Evolutionary conservation across 1,284 basidiomycete genomes (phyloP), one percentile per base, ranked within the genome.

Genomic region (Cryptococcus maquisensis): DNA sequence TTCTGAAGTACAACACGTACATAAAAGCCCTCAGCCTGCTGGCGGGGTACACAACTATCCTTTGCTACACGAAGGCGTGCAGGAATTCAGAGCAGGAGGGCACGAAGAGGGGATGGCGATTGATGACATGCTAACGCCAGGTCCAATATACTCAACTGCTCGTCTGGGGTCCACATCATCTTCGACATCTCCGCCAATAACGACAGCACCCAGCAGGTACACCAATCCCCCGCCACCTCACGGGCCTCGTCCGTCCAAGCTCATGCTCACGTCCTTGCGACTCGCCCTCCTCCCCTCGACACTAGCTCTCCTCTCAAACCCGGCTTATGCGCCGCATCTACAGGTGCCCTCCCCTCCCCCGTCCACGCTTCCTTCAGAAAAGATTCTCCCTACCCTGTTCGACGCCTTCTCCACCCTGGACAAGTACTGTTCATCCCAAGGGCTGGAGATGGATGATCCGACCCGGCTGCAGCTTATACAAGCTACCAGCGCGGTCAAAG

Each of bases 251-350:
- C 47, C 47, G 15, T 21, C 28, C 18, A 36, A 16, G 16, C 36
- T 36, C 18, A 48, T 48, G 32, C 47, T 47, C 26, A 32, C 47
- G 4, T 38, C 47, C 16, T 38, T 36, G 5, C 36, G 32, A 28
- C 13, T 48, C 18, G 13, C 35, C 32, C 24, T 48, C 35, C 28
- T 48, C 13, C 18, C 20, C 35, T 18, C 47, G 20, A 21, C 47
- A 36, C 42, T 46, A 12, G 37, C 47, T 15, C 42, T 51, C 24
- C 43, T 54, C 32, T 41, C 42, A n/a, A 36, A 52, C 35, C 28
- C 13, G 10, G 35, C 54, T 16, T 24, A 20, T 3, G 16, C 21
- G 24, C 36, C 37, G 15, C 43, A 44, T 44, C 9, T 44, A 3
- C 13, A 32, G 28, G 28, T 20, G 13, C 15, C 40, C 10, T 24